phyloP scores from a whole-genome alignment of 176 grass and related monocot species.

The Pharus latifolius region DNA sequence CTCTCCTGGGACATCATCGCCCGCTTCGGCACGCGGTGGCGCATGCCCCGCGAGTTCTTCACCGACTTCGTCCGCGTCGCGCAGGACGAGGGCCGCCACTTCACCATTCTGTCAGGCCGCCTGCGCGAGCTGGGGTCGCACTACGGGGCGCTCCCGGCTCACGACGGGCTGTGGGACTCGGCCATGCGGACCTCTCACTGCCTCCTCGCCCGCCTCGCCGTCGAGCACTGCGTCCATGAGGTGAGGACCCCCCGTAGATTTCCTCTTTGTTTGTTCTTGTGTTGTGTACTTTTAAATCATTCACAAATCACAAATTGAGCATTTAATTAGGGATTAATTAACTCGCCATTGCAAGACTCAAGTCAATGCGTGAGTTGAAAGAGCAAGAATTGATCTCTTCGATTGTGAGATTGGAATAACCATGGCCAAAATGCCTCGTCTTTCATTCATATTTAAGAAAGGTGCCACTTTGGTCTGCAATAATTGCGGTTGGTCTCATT shows the following conservation, averaged over 20 bases:
- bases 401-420: not conserved
- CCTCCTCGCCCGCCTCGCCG: slow-evolving; percentile 72
- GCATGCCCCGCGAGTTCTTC: slow-evolving; percentile 79
- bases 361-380: not conserved
- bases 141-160: slow-evolving; percentile 75
- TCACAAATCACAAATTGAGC: not conserved
- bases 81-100: slow-evolving; percentile 69
- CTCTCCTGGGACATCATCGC: slow-evolving; percentile 91
- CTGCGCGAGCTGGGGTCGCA: slow-evolving; percentile 57
- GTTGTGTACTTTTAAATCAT: not conserved
- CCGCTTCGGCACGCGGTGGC: slow-evolving; percentile 45
- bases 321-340: not conserved
- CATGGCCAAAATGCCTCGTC: not conserved
- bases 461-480: no score
- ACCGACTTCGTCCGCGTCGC: slow-evolving; percentile 68
- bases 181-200: slow-evolving; percentile 50
- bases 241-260: slow-evolving; percentile 15
- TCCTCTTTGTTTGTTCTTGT: not conserved
- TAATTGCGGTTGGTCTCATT: no score
- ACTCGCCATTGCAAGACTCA: not conserved
- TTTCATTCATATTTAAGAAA: no score
- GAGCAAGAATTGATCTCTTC: not conserved
- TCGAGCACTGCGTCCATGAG: slow-evolving; percentile 90
- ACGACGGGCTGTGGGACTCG: slow-evolving; percentile 92
- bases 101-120: slow-evolving; percentile 46